Conservation (phyloP, 257 asterid species). For the Ligustrum vulgare region DNA sequence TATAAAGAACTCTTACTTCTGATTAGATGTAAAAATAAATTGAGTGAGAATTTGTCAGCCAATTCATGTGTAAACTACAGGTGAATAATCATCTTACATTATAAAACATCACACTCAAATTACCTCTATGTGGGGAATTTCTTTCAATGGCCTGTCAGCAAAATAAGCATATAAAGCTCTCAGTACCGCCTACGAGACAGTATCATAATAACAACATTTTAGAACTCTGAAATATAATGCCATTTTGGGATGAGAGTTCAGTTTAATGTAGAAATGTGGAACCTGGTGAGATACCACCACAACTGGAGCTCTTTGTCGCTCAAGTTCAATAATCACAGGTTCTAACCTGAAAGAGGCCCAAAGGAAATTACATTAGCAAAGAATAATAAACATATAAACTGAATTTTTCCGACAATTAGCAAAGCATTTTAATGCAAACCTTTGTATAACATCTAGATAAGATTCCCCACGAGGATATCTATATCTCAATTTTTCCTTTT, state of each 20-base stretch:
- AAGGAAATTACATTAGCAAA: conserved; percentile 15
- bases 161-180: conserved; percentile 97
- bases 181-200: conserved; percentile 73
- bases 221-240: conserved; percentile 23
- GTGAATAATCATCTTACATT: not conserved
- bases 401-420: conserved; percentile 6
- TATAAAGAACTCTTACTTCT: not conserved
- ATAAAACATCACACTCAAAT: conserved; percentile 12
- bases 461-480: conserved; percentile 99
- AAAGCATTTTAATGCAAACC: conserved; percentile 43
- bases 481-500: conserved; percentile 94
- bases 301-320: conserved; percentile 97
- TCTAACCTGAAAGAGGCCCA: conserved; percentile 64
- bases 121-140: conserved; percentile 96
- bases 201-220: conserved; percentile 23
- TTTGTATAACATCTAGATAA: conserved; percentile 95
- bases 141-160: conserved; percentile 96
- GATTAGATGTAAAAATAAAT: not conserved
- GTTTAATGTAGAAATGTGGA: conserved; percentile 15
- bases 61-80: not conserved
- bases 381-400: conserved; percentile 16
- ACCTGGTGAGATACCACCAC: conserved; percentile 99
- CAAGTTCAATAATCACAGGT: conserved; percentile 97
- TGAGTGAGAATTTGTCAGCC: not conserved
- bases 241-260: conserved; percentile 16